A percentile compares a stretch with the other conserved stretches of the same genome.
These are phyloP conservation scores for Cucumis melo DNA, from an alignment of 306 rosid species.

Conservation along the genomic window DNA sequence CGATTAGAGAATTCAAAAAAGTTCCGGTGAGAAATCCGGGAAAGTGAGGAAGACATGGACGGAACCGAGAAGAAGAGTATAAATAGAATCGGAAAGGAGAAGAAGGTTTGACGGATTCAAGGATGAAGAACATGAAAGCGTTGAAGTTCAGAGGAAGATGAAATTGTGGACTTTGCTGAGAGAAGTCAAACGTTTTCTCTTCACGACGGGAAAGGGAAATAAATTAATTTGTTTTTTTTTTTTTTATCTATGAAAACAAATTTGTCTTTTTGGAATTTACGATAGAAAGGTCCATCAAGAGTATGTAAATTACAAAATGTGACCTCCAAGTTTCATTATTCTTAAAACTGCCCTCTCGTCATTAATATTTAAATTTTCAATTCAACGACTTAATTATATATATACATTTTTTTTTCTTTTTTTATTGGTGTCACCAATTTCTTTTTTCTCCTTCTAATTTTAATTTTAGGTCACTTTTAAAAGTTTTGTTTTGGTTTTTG, in stretches of 20 bases:
- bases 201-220: background rate
- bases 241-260: background rate
- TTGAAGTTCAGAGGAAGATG: conserved; percentile 1
- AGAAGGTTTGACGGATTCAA: background rate
- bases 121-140: background rate
- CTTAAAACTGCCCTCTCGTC: background rate
- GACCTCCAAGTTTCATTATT: background rate
- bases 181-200: background rate
- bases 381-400: too few relatives aligned
- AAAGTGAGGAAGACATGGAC: background rate
- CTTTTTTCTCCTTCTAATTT: too few relatives aligned
- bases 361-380: background rate
- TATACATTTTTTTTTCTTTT: too few relatives aligned
- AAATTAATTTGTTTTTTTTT: background rate
- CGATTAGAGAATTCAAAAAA: background rate
- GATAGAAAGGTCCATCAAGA: background rate
- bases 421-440: too few relatives aligned
- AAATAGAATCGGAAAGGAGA: background rate
- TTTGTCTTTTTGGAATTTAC: background rate
- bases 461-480: too few relatives aligned
- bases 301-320: background rate
- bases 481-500: too few relatives aligned
- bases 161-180: background rate
- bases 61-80: background rate
- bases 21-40: background rate